Evolutionary conservation across 106 monocot genomes (phyloP), one percentile per base, ranked within the genome.

Genomic region (Allium fistulosum): DNA sequence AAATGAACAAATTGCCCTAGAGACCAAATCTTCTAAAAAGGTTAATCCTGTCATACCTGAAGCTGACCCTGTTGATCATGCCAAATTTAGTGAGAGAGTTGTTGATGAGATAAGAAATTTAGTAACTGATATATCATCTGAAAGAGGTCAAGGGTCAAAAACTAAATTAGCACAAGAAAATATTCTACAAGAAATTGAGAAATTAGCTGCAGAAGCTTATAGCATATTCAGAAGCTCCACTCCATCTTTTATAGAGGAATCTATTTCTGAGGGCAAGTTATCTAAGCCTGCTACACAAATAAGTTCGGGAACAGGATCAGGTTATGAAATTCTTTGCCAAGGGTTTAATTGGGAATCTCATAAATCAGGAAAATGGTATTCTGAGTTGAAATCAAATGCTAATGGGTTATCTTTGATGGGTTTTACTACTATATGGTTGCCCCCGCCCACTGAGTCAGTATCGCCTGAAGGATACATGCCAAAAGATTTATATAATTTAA

Each of bases 401-500:
- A 65, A 59, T 70, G 88, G 86, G 66, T 75, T 96, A 68, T 26
- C 91, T 65, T 81, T 81, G 37, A 18, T 96, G 59, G 96, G 96
- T 58, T 84, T 96, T 72, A 96, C 91, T 26, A 76, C 76, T 45
- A 53, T 88, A 68, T 96, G 96, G 96, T 70, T 92, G 51, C 96
- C 96, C 26, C 96, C 96, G 53, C 96, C 96, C 64, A 96, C 96
- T 60, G 91, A 88, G 72, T 96, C 96, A 69, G 96, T 96, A 18
- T 96, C 96, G 46, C 88, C 96, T 80, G 96, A 96, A 79, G 96
- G 96, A 10, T 96, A 96, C 82, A 96, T 96, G 96, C 96, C 96
- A 61, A 92, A 74, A 76, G 96, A 96, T 86, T 88, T 96, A 72
- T 96, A 96, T 58, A 96, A 96, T 80, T 77, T 96, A 63, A 88